Percentiles rank a stretch among this genome's conserved stretches.
phyloP scores from a whole-genome alignment of 805 yeast genomes.

The Pichia exigua region DNA sequence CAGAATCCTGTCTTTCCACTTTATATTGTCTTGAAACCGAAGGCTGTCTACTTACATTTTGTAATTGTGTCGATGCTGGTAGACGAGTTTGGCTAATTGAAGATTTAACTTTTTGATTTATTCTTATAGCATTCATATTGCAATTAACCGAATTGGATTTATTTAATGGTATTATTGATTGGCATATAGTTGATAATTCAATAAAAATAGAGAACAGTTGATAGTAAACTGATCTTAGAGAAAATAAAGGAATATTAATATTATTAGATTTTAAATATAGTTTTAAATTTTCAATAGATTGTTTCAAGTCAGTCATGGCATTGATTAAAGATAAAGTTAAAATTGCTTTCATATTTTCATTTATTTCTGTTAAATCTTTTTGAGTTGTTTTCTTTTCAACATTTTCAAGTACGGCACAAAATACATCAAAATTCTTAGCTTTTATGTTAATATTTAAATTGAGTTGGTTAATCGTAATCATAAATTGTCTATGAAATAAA shows the following conservation, averaged over 20 bases:
- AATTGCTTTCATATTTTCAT: constrained; percentile 12
- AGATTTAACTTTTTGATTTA: neutral
- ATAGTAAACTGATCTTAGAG: constrained; percentile 23
- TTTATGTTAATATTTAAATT: constrained; percentile 12
- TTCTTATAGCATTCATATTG: neutral
- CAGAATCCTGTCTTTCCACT: neutral
- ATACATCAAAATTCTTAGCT: constrained; percentile 13
- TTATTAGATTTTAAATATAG: constrained; percentile 7
- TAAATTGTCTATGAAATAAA: constrained; percentile 18
- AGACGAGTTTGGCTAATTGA: neutral
- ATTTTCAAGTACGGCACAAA: constrained; percentile 15
- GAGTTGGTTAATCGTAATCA: constrained; percentile 10
- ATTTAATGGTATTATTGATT: constrained; percentile 19
- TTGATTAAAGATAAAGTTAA: constrained; percentile 15
- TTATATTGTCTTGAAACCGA: constrained; percentile 1
- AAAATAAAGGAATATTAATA: neutral
- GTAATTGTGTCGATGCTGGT: constrained; percentile 1
- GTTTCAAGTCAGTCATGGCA: constrained; percentile 19
- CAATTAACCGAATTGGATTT: neutral
- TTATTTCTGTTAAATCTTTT: constrained; percentile 10
- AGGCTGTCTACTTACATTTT: neutral
- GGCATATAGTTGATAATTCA: constrained; percentile 21
- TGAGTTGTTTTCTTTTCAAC: constrained; percentile 14
- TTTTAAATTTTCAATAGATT: constrained; percentile 13
- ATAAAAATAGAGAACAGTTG: constrained; percentile 23